Base-by-base conservation (phyloP, 768 basidiomycete species). In the Russula dissimulans region DNA sequence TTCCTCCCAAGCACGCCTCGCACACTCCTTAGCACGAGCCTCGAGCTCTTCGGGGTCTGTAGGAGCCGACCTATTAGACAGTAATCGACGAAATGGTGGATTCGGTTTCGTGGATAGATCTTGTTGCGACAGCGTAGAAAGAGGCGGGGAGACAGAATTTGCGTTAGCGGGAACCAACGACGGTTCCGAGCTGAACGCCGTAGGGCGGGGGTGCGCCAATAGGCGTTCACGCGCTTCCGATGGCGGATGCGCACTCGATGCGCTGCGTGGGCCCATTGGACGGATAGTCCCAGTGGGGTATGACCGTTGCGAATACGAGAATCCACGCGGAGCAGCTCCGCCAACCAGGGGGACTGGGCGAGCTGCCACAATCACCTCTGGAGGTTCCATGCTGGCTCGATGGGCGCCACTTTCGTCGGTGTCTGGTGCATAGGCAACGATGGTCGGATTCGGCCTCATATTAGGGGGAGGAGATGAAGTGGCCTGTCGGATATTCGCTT, bases 171-270 rank as follows among this genome's bases (percentile, higher is more conserved):
- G 77, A 52, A 91, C 70, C 47, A 91, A 76, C 5, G 89, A 90
- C n/a, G 89, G 89, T 71, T 91, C 89, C 51, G 89, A 91, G 61
- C 79, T 86, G 50, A 86, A 90, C 49, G 89, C 87, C 5, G 80
- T 81, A 41, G 86, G 83, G 42, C 84, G 84, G 67, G 85, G 85
- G 59, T 86, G 79, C n/a, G 81, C 80, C 8, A 82, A 80, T 48
- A 88, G 75, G 52, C 77, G 77, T 32, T 75, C 67, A 46, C 75
- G 74, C 62, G 69, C 65, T 41, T 73, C 74, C 57, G 43, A 67
- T 52, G 68, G 66, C 66, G 70, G 71, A 62, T 72, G 70, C 34
- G 69, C 53, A 44, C 67, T 69, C 41, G 71, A 66, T 46, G 70
- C 66, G 41, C 64, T 65, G 49, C 67, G 61, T 43, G 64, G 55